Evolutionary conservation across 805 yeast species (phyloP), one percentile per base, ranked within the genome.

Genomic region (Vanderwaltozyma tropicalis): DNA sequence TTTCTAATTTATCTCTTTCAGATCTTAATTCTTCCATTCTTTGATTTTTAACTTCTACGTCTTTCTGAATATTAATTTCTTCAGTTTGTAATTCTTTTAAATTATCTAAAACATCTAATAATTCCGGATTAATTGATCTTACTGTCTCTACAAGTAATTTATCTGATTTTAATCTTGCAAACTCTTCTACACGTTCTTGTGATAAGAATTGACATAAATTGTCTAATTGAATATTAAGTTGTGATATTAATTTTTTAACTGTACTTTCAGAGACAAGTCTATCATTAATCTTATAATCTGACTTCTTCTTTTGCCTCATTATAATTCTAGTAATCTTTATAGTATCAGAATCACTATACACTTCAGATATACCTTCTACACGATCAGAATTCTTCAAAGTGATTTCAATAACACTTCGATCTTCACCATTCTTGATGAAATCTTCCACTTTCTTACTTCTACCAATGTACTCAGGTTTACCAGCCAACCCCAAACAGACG

Each of bases 141-240:
- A 87, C 85, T 1, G 95, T 84, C 49, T 85, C 94, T 19, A 66
- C 50, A 11, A 92, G 65, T 8, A 89, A 62, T 42, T 76, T 76
- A 44, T 82, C 87, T 1, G 94, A 83, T 21, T 82, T 71, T 46
- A 85, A 63, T 3, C 80, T 73, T 0, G 96, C 94, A 65, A 92
- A 92, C 46, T 84, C 86, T 2, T 94, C 89, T 6, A 92, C 97
- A 42, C 94, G 69, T 50, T 89, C 97, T 55, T 92, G 99, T 0
- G 98, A 95, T 39, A 92, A 64, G 52, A 92, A 92, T 55, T 89
- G 96, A 53, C 97, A 88, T 35, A 89, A 66, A 55, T 89, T 92
- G 54, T 86, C 94, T 40, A 92, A 67, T 53, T 92, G 97, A 41
- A 92, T 81, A 52, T 82, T 82, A 44, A 76, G 69, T 2, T 52